Evolutionary conservation across 208 protist genomes (phyloP).

Genomic region (Dictyostelium gargantuum): DNA sequence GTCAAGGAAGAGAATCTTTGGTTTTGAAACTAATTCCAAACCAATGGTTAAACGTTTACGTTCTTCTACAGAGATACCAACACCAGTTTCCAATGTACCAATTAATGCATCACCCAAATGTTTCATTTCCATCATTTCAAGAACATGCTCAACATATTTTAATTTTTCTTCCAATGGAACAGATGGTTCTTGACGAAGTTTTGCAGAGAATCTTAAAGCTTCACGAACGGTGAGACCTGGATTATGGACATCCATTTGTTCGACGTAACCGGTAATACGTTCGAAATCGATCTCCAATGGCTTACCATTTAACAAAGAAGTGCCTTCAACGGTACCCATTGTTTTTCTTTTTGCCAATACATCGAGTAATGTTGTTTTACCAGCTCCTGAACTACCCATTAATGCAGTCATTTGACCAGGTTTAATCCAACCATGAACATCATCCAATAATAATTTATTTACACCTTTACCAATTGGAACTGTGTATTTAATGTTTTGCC

Average conservation of each 20-base stretch:
- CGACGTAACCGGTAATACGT: slow-evolving; percentile 64
- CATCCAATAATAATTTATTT: slow-evolving; percentile 1
- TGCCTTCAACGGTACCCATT: background rate
- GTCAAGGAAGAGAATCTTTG: slow-evolving; percentile 54
- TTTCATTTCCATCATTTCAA: slow-evolving; percentile 71
- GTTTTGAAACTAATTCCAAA: slow-evolving; percentile 73
- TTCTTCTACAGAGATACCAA: slow-evolving; percentile 69
- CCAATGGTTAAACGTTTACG: slow-evolving; percentile 59
- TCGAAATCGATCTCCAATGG: slow-evolving; percentile 56
- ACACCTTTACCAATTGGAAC: slow-evolving; percentile 21
- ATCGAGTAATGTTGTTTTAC: slow-evolving; percentile 70
- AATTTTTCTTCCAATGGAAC: slow-evolving; percentile 33
- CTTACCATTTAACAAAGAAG: slow-evolving; percentile 1
- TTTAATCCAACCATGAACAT: slow-evolving; percentile 66
- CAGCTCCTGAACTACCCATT: slow-evolving; percentile 56
- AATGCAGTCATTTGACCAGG: slow-evolving; percentile 68
- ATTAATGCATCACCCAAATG: slow-evolving; percentile 57
- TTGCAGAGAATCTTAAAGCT: slow-evolving; percentile 56
- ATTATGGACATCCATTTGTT: slow-evolving; percentile 68
- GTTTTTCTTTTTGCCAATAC: slow-evolving; percentile 51
- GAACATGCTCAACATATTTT: slow-evolving; percentile 46
- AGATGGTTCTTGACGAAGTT: slow-evolving; percentile 34
- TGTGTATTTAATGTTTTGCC: slow-evolving; percentile 55
- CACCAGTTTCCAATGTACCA: slow-evolving; percentile 42
- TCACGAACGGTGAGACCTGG: slow-evolving; percentile 59